Evolutionary conservation across 1,284 basidiomycete species (phyloP).

Genomic region (Apiotrichum porosum): DNA sequence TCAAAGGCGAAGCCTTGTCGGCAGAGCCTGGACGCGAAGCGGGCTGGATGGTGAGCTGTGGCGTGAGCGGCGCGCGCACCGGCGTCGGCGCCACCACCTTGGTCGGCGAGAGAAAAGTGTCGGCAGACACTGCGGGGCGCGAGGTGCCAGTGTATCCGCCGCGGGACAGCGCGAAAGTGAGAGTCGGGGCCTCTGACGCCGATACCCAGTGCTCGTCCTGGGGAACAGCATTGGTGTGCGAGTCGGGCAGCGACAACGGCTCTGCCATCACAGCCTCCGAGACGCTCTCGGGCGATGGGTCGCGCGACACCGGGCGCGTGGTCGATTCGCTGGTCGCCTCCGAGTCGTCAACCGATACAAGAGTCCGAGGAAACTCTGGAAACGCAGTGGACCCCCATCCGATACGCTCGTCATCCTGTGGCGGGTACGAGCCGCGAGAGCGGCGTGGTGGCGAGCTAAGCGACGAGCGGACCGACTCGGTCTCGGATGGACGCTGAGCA

Average conservation of each 20-base stretch:
- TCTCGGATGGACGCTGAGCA: neutral
- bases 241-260: neutral
- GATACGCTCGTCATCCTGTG: conserved; percentile 4
- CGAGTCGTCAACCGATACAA: neutral
- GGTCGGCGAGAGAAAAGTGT: neutral
- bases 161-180: neutral
- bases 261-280: neutral
- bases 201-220: no score
- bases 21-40: neutral
- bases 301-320: neutral
- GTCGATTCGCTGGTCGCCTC: neutral
- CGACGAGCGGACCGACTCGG: neutral
- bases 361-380: conserved; percentile 20
- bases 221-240: no score
- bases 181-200: no score
- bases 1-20: neutral
- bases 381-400: conserved; percentile 29
- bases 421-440: no score
- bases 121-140: neutral
- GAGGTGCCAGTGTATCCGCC: no score
- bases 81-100: neutral
- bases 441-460: neutral
- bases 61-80: neutral
- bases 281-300: neutral
- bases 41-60: conserved; percentile 4